A percentile compares a stretch with the other conserved stretches of the same genome.
Evolutionary conservation across 257 asterid species (phyloP).

Genomic region (Fraxinus cuspidata): DNA sequence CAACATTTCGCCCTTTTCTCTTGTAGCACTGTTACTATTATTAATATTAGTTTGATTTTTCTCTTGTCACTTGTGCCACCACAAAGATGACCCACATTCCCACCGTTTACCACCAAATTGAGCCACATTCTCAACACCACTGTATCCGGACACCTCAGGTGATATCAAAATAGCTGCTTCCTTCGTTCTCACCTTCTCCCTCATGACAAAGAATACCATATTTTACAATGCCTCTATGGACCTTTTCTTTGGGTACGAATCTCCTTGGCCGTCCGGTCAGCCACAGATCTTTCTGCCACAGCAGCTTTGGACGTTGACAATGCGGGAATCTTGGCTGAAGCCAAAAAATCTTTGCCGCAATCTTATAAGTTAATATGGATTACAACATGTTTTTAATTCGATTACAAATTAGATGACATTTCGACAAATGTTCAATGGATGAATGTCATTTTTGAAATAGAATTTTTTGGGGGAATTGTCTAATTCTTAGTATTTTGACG

Average conservation of each 20-base stretch:
- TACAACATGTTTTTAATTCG: no score
- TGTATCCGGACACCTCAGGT: background rate
- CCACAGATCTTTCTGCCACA: no score
- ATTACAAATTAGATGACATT: no score
- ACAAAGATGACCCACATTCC: conserved; percentile 1
- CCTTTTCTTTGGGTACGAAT: conserved; percentile 48
- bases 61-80: conserved; percentile 19
- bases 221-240: conserved; percentile 75
- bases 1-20: conserved; percentile 21
- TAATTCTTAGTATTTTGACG: no score
- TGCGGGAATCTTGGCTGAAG: no score
- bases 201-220: conserved; percentile 44
- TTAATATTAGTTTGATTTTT: conserved; percentile 16
- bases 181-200: conserved; percentile 58
- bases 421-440: no score
- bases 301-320: no score
- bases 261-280: no score
- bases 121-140: conserved; percentile 14
- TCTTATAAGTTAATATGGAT: no score
- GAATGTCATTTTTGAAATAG: no score
- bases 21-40: conserved; percentile 20
- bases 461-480: no score
- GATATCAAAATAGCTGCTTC: conserved; percentile 24
- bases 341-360: no score
- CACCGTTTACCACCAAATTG: background rate